Evolutionary conservation across 2,329 filamentous ascomycete genomes (phyloP), one percentile per base, ranked within the genome.

Genomic region (Chalaropsis thielavioides): DNA sequence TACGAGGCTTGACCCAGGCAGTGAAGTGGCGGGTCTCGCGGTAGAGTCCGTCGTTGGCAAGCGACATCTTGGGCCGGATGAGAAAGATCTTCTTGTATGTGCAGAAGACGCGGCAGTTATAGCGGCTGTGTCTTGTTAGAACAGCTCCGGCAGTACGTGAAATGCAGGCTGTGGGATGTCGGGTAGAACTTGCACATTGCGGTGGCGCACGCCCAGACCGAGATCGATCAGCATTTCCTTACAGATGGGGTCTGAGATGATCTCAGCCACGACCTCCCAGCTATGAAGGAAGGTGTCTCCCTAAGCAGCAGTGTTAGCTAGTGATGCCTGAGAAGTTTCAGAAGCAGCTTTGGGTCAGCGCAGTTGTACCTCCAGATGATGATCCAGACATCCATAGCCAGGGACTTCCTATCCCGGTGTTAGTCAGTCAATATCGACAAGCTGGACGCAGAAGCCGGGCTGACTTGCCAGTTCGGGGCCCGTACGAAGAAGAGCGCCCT

Each of bases 401-500:
- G 72, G 74, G 63, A 76, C 73, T 68, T 76, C 74, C 71, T 68
- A 41, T 61, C 24, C 10, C 3, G 15, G 49, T 38, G 56, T 67
- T 63, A 67, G 64, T 31, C 17, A 67, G 64, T 31, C 17, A 43
- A 46, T 31, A 15, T 27, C 19, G 31, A n/a, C 35, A 61, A 41
- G 13, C 11, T 19, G 10, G n/a, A 10, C 46, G 22, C 24, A 46
- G 56, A 1, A 13, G 19, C n/a, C 15, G 17, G 19, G 22, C n/a
- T 24, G 11, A 31, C 64, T 22, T 61, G 64, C 64, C 15, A 68
- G 64, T 61, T 78, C 83, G 1, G 80, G 83, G 2, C 83, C 82
- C 1, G 81, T 79, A 62, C 85, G 78, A n/a, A 88, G 73, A 10
- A 77, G 81, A n/a, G 85, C 85, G 31, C 83, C 82, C 2, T 77